Evolutionary conservation across 2,329 filamentous ascomycete species (phyloP).

Genomic region (Dactylonectria estremocensis): DNA sequence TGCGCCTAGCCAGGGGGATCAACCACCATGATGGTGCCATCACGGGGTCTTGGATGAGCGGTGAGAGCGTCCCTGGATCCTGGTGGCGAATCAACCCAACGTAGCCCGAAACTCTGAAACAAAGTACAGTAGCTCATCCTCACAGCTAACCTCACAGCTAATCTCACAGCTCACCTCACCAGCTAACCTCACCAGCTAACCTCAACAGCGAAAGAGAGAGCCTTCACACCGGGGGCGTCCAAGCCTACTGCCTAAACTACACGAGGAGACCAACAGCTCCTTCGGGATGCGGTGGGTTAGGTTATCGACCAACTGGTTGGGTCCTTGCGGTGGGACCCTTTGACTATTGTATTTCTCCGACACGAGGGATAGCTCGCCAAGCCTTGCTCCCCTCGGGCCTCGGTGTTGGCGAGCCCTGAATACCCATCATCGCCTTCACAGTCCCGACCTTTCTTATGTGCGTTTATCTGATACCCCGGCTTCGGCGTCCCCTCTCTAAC

Average conservation of each 20-base stretch:
- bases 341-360: neutral
- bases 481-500: slow-evolving; percentile 19
- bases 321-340: neutral
- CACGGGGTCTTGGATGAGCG: slow-evolving; percentile 16
- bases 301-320: slow-evolving; percentile 19
- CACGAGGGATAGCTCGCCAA: neutral
- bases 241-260: neutral
- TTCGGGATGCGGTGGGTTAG: slow-evolving; percentile 6
- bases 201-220: neutral
- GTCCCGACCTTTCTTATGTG: slow-evolving; percentile 1
- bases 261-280: neutral
- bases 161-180: too few relatives aligned
- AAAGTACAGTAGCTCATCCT: neutral
- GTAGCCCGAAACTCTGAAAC: slow-evolving; percentile 24
- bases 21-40: slow-evolving; percentile 7
- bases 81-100: slow-evolving; percentile 1
- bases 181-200: too few relatives aligned
- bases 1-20: slow-evolving; percentile 1
- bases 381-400: neutral
- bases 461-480: neutral
- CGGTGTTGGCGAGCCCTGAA: neutral
- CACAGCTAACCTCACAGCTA: too few relatives aligned
- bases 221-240: slow-evolving; percentile 18
- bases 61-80: slow-evolving; percentile 17
- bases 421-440: neutral